Conservation (phyloP, 768 basidiomycete genomes). For the Podaxis sp. region DNA sequence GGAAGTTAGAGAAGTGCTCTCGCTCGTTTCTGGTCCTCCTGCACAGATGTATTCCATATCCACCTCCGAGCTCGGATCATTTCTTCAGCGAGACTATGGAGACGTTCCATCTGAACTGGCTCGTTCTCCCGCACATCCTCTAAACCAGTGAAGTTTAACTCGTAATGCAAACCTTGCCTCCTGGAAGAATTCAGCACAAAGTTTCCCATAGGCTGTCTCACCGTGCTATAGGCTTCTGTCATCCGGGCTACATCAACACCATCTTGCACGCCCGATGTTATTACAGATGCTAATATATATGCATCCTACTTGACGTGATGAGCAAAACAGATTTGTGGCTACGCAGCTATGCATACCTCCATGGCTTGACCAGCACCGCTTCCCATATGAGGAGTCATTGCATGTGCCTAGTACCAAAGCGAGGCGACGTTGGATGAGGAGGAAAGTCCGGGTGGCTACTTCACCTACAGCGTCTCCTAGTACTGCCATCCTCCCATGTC, state of each 20-base stretch:
- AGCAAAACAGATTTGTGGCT: neutral
- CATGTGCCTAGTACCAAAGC: slow-evolving; percentile 33
- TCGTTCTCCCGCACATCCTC: slow-evolving; percentile 19
- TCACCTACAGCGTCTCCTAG: slow-evolving; percentile 45
- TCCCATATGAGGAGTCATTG: slow-evolving; percentile 48
- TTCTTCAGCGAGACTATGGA: neutral
- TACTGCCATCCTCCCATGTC: slow-evolving; percentile 35
- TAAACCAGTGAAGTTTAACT: slow-evolving; percentile 20
- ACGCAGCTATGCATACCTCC: slow-evolving; percentile 27
- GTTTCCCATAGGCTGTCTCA: slow-evolving; percentile 38
- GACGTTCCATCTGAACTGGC: neutral
- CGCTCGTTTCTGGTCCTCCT: slow-evolving; percentile 6
- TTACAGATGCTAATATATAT: slow-evolving; percentile 28
- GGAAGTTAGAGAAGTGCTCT: neutral
- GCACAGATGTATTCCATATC: slow-evolving; percentile 9
- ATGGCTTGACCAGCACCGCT: slow-evolving; percentile 51
- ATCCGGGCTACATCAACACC: slow-evolving; percentile 26
- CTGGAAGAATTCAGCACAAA: slow-evolving; percentile 23
- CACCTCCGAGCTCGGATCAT: slow-evolving; percentile 4
- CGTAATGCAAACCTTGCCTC: slow-evolving; percentile 24
- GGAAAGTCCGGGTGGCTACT: neutral
- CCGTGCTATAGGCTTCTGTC: slow-evolving; percentile 25
- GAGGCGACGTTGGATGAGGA: neutral
- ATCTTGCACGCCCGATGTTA: slow-evolving; percentile 19
- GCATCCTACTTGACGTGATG: slow-evolving; percentile 23